A percentile compares a stretch with the other conserved stretches of the same genome.
phyloP scores from a whole-genome alignment of 139 green algal genomes.

The Coelastrella sp. region DNA sequence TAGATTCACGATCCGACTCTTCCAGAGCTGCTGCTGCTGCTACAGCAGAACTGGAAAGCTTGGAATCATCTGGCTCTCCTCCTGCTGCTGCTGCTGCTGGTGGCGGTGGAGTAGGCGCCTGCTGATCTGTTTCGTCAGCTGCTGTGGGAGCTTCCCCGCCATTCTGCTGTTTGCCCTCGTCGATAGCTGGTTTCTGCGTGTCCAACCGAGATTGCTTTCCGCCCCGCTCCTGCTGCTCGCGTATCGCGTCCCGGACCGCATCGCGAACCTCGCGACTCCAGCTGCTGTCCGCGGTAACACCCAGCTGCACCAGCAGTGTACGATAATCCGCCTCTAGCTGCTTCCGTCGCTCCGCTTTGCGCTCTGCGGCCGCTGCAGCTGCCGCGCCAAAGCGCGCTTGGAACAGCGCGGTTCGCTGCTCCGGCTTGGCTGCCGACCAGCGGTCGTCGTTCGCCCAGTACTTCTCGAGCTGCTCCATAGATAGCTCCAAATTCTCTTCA shows the following conservation, averaged over 20 bases:
- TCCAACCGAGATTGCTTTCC: too few relatives aligned
- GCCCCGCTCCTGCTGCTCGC: slow-evolving; percentile 9
- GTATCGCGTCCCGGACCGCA: not conserved
- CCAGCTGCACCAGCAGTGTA: slow-evolving; percentile 54
- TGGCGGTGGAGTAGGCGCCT: not conserved
- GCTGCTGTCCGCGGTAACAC: slow-evolving; percentile 37
- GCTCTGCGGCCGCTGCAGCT: slow-evolving; percentile 30
- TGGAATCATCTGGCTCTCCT: not conserved
- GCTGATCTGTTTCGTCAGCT: not conserved
- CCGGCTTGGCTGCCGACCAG: slow-evolving; percentile 63
- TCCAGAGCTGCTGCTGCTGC: slow-evolving; percentile 49
- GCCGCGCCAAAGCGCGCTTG: slow-evolving; percentile 57
- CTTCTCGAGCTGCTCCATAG: slow-evolving; percentile 59
- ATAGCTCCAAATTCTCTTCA: slow-evolving; percentile 43
- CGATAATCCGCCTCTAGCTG: slow-evolving; percentile 43
- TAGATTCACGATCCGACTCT: slow-evolving; percentile 49
- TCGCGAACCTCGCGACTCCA: slow-evolving; percentile 45
- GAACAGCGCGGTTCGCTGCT: slow-evolving; percentile 52
- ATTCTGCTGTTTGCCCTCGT: slow-evolving; percentile 3
- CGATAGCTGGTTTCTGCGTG: not conserved
- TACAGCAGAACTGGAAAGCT: slow-evolving; percentile 1
- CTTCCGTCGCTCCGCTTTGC: slow-evolving; percentile 18
- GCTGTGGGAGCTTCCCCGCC: not conserved
- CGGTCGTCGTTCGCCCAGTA: slow-evolving; percentile 75
- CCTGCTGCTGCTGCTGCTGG: slow-evolving; percentile 31